Percentiles rank a stretch among this genome's conserved stretches.
These are phyloP conservation scores for Mycena olivaceomarginata DNA, from an alignment of 768 basidiomycete genomes.

Conservation along the genomic window DNA sequence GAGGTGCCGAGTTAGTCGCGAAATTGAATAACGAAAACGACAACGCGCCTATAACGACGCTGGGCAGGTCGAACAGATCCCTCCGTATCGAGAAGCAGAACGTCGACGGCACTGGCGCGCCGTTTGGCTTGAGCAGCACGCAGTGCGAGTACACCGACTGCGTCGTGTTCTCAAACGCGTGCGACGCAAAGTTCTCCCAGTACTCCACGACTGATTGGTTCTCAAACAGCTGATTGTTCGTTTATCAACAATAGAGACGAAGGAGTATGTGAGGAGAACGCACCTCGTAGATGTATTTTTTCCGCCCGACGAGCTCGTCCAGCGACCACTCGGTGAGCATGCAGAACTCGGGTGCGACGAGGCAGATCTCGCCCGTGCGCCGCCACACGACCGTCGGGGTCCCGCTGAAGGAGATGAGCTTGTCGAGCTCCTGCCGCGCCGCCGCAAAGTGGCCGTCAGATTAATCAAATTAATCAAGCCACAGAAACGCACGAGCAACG, in stretches of 20 bases:
- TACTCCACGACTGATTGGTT: slow-evolving; percentile 96
- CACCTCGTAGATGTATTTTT: slow-evolving; percentile 83
- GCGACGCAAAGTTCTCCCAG: slow-evolving; percentile 97
- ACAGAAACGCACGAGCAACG: slow-evolving; percentile 81
- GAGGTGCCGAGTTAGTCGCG: not conserved
- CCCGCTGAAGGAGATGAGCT: slow-evolving; percentile 96
- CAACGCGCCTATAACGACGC: slow-evolving; percentile 87
- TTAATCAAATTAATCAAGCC: not conserved
- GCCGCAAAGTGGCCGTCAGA: too few relatives aligned
- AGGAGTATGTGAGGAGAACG: slow-evolving; percentile 3
- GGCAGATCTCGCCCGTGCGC: slow-evolving; percentile 97
- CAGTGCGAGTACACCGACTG: slow-evolving; percentile 97
- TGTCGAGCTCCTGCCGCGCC: slow-evolving; percentile 89
- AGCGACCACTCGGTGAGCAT: slow-evolving; percentile 94
- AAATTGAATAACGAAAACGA: not conserved
- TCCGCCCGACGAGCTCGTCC: slow-evolving; percentile 82
- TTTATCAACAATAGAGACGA: not conserved
- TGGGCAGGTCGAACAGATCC: slow-evolving; percentile 94
- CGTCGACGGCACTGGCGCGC: slow-evolving; percentile 91
- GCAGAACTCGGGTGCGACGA: slow-evolving; percentile 97
- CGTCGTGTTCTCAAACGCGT: slow-evolving; percentile 98
- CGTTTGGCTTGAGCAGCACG: slow-evolving; percentile 89
- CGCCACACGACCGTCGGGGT: slow-evolving; percentile 99
- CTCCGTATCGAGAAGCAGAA: slow-evolving; percentile 97
- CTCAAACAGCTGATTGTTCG: slow-evolving; percentile 84